Evolutionary conservation across 2,329 filamentous ascomycete genomes (phyloP).

Genomic region (Fusarium hainanense): DNA sequence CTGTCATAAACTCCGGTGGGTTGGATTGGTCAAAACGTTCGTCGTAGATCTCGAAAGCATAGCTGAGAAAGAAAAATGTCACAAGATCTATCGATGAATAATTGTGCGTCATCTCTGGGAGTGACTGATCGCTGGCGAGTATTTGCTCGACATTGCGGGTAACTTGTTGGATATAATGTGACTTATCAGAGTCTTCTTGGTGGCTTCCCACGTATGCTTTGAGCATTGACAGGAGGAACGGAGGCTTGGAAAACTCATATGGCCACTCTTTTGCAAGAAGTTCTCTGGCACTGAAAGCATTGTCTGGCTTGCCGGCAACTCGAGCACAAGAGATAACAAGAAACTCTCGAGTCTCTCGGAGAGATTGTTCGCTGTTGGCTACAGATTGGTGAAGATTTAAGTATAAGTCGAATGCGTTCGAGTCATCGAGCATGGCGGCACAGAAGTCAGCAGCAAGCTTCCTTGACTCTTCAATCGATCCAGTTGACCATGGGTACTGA

Average conservation of each 20-base stretch:
- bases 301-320: constrained; percentile 32
- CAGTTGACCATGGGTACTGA: constrained; percentile 32
- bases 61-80: constrained; percentile 34
- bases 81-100: constrained; percentile 40
- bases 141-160: constrained; percentile 14
- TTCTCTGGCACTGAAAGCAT: constrained; percentile 25
- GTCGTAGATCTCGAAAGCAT: constrained; percentile 39
- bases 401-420: constrained; percentile 41
- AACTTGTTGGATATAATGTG: constrained; percentile 8
- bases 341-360: constrained; percentile 11
- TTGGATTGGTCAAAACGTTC: constrained; percentile 9
- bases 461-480: constrained; percentile 23
- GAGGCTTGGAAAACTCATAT: neutral
- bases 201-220: constrained; percentile 30
- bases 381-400: constrained; percentile 22
- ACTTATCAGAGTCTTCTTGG: constrained; percentile 13
- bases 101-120: constrained; percentile 20
- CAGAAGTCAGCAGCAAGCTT: constrained; percentile 46
- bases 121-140: constrained; percentile 12
- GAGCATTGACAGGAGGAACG: constrained; percentile 37
- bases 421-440: constrained; percentile 42
- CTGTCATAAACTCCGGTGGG: constrained; percentile 13
- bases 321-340: constrained; percentile 38
- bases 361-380: neutral
- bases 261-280: constrained; percentile 21